Evolutionary conservation across 805 yeast genomes (phyloP).

Genomic region (Pichia scutulata): DNA sequence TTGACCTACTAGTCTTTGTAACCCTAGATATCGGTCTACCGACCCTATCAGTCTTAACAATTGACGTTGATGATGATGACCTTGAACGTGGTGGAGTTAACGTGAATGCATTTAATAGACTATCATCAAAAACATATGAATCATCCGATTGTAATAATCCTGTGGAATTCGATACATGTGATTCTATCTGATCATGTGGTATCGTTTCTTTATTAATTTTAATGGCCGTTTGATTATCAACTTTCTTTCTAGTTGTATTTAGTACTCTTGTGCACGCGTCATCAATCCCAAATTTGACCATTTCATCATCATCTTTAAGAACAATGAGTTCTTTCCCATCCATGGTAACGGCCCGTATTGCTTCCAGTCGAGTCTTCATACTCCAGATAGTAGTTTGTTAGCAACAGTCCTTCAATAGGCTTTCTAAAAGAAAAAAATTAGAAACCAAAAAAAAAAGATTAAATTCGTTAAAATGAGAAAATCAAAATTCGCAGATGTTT

Average conservation of each 20-base stretch:
- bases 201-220: not conserved
- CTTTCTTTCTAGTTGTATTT: not conserved
- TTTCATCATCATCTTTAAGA: not conserved
- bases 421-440: not conserved
- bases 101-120: not conserved
- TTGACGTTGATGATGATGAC: slow-evolving; percentile 1
- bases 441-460: not conserved
- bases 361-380: not conserved
- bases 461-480: not conserved
- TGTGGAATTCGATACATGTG: not conserved
- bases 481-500: not conserved
- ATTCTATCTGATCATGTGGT: not conserved
- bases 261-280: not conserved
- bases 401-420: not conserved
- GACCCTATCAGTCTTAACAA: not conserved
- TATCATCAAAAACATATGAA: not conserved
- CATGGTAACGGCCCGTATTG: not conserved
- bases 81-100: slow-evolving; percentile 3
- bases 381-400: not conserved
- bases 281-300: not conserved
- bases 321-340: not conserved
- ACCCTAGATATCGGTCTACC: not conserved
- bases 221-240: not conserved
- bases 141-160: not conserved
- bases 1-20: not conserved